Evolutionary conservation across 2,329 filamentous ascomycete species (phyloP).

Genomic region (Tolypocladium inflatum): DNA sequence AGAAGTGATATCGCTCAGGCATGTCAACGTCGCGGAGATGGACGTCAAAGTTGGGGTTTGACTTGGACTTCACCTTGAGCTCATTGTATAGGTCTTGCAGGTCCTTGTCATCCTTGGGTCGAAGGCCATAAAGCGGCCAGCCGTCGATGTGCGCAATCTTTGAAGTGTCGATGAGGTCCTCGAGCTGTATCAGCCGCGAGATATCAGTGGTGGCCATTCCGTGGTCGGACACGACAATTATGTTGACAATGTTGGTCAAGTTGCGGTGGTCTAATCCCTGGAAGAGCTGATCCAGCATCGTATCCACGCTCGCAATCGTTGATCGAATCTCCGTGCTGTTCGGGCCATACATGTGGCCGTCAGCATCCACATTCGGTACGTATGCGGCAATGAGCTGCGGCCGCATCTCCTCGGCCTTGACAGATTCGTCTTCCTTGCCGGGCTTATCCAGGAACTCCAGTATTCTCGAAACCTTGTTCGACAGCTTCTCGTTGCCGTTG

Average conservation of each 20-base stretch:
- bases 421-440: constrained; percentile 51
- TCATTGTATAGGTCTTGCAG: constrained; percentile 58
- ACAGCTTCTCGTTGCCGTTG: constrained; percentile 66
- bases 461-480: constrained; percentile 69
- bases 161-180: constrained; percentile 72
- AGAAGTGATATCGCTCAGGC: constrained; percentile 89
- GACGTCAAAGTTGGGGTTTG: constrained; percentile 67
- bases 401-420: constrained; percentile 44
- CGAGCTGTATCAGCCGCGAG: constrained; percentile 73
- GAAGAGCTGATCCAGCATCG: constrained; percentile 71
- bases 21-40: constrained; percentile 82
- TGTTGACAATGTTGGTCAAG: constrained; percentile 80
- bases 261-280: constrained; percentile 70
- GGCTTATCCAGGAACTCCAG: constrained; percentile 79
- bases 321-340: constrained; percentile 84
- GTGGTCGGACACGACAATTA: constrained; percentile 94
- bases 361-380: constrained; percentile 81
- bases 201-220: constrained; percentile 93
- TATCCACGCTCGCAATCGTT: constrained; percentile 73
- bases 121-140: constrained; percentile 86
- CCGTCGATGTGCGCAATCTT: constrained; percentile 81
- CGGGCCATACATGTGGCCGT: constrained; percentile 82
- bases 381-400: constrained; percentile 93
- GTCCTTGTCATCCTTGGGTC: constrained; percentile 62
- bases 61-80: constrained; percentile 44